Conservation (phyloP, 805 yeast genomes). For the Starmerella floricola region DNA sequence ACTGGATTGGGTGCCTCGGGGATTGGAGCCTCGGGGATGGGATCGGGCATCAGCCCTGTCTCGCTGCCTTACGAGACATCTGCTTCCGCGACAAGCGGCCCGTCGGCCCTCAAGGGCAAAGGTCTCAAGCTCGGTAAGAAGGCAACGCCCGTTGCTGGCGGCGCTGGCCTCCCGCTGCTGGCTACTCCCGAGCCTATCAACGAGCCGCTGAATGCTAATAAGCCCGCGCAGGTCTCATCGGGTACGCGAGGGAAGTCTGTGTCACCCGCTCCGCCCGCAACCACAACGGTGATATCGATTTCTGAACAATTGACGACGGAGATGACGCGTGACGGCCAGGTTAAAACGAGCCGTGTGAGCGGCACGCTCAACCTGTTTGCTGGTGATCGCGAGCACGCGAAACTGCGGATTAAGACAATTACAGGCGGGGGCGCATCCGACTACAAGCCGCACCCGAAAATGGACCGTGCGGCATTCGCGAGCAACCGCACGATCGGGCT, state of each 20-base stretch:
- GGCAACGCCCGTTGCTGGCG: slow-evolving; percentile 20
- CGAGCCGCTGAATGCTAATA: too few species aligned
- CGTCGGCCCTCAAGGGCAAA: slow-evolving; percentile 42
- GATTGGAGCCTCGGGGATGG: slow-evolving; percentile 4
- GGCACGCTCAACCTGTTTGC: slow-evolving; percentile 86
- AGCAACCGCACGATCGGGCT: slow-evolving; percentile 49
- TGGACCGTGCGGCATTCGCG: slow-evolving; percentile 63
- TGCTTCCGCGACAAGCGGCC: neutral
- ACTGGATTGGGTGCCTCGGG: slow-evolving; percentile 7
- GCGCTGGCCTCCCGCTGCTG: slow-evolving; percentile 24
- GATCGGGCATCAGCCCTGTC: slow-evolving; percentile 3
- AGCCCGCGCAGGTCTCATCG: slow-evolving; percentile 4
- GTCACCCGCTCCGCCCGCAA: slow-evolving; percentile 33
- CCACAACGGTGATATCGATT: slow-evolving; percentile 67
- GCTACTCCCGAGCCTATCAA: slow-evolving; percentile 26
- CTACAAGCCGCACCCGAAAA: slow-evolving; percentile 93
- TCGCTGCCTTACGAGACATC: neutral
- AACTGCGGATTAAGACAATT: slow-evolving; percentile 48
- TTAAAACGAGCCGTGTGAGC: slow-evolving; percentile 53
- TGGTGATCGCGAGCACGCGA: slow-evolving; percentile 59
- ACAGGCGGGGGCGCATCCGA: slow-evolving; percentile 45
- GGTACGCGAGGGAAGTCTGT: neutral
- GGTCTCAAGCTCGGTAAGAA: slow-evolving; percentile 70
- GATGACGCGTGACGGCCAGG: slow-evolving; percentile 68
- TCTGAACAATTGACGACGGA: slow-evolving; percentile 70